Evolutionary conservation across 164 flowering plant species (phyloP), one percentile per base, ranked within the genome.

Genomic region (Vitis labrusca): DNA sequence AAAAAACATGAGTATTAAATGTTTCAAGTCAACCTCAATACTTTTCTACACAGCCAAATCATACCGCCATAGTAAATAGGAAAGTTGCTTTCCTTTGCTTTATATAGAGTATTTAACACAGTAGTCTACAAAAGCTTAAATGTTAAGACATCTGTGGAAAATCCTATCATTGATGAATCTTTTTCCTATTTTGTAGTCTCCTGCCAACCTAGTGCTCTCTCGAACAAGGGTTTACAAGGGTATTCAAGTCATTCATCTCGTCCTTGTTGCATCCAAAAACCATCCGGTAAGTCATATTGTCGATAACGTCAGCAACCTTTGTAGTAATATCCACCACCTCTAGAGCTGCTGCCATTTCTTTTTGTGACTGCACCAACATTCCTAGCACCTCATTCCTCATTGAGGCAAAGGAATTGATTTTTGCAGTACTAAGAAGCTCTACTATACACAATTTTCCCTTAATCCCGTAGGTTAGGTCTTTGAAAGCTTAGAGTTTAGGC

Each of bases 401-500:
- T 30, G 27, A 15, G 44, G 47, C 63, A 52, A 76, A 73, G 0
- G 65, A 61, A 12, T 74, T 75, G 9, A 74, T 66, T 56, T 76
- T 80, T 1, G 44, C 10, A n/a, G 47, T 53, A 32, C 69, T 76
- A 9, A 80, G 72, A 0, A 80, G 69, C 66, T 74, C 67, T 15
- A 75, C 8, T 10, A 70, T 72, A 56, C 80, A 78, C 7, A 78
- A 3, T 16, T 59, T 74, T 11, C 75, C 77, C 19, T 59, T 66
- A 4, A 15, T 7, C 0, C 66, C 73, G 16, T 77, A 77, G 8
- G 65, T 12, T 1, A 73, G 11, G 70, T 70, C 52, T 27, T 74
- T 27, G 1, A 70, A 64, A 0, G 70, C 72, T 61, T 68, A 27
- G 5, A 30, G 5, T 9, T 15, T 8, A 0, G 80, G 80, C 17